phyloP scores from a whole-genome alignment of 805 yeast species.

The Candida krabiensis region DNA sequence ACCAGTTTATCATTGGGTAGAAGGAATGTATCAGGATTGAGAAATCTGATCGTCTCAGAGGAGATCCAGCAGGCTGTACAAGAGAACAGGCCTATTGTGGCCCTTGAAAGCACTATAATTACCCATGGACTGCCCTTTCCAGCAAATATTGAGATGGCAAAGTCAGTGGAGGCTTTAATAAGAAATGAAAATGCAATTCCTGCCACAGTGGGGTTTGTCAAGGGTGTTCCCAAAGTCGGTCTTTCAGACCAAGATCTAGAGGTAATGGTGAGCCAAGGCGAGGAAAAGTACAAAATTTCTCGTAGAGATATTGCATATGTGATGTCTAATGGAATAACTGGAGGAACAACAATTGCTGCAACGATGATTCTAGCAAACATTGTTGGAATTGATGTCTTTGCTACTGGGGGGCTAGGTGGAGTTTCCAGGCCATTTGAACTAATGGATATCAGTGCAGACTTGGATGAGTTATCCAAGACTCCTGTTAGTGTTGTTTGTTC shows the following conservation, averaged over 20 bases:
- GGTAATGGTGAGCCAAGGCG: constrained; percentile 41
- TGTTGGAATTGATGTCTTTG: constrained; percentile 82
- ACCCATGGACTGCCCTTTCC: constrained; percentile 91
- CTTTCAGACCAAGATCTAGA: constrained; percentile 48
- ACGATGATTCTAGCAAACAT: constrained; percentile 78
- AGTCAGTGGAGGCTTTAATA: constrained; percentile 59
- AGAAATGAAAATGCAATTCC: constrained; percentile 70
- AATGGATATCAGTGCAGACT: constrained; percentile 84
- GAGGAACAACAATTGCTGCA: constrained; percentile 89
- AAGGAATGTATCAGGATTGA: constrained; percentile 1
- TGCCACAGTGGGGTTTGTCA: constrained; percentile 78
- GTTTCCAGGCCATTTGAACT: constrained; percentile 77
- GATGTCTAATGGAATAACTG: constrained; percentile 61
- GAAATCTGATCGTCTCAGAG: constrained; percentile 21
- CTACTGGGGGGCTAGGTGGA: constrained; percentile 94
- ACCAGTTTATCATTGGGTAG: no score
- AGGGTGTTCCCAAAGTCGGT: constrained; percentile 75
- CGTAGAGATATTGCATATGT: constrained; percentile 76
- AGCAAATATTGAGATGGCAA: constrained; percentile 70
- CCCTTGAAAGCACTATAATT: constrained; percentile 83
- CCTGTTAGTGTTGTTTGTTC: constrained; percentile 90
- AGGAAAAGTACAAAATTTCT: constrained; percentile 60
- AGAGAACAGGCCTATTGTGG: constrained; percentile 65
- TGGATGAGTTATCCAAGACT: constrained; percentile 79
- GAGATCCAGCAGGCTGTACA: constrained; percentile 65